These are phyloP conservation scores for Epicoccum nigrum DNA, from an alignment of 2,329 filamentous ascomycete species.

Conservation along the genomic window DNA sequence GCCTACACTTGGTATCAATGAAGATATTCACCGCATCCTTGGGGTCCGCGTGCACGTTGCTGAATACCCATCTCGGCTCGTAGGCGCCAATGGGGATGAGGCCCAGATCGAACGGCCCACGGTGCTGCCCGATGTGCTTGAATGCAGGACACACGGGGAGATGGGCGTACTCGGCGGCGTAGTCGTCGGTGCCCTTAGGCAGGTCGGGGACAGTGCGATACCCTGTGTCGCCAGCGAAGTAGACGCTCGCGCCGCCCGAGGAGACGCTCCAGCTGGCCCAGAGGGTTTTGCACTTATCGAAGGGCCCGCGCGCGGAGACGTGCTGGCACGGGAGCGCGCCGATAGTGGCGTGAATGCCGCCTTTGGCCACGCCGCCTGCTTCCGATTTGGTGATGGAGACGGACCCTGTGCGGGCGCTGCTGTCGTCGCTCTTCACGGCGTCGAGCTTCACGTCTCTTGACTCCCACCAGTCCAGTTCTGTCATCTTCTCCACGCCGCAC, in stretches of 20 bases:
- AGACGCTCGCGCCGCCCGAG: constrained; percentile 77
- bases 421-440: constrained; percentile 3
- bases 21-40: constrained; percentile 91
- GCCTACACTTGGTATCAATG: constrained; percentile 76
- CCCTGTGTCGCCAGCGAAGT: constrained; percentile 88
- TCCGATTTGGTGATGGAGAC: constrained; percentile 12
- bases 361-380: constrained; percentile 7
- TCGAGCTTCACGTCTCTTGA: constrained; percentile 74
- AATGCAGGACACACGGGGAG: constrained; percentile 83
- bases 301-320: constrained; percentile 69
- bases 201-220: constrained; percentile 78
- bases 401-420: constrained; percentile 11
- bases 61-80: constrained; percentile 74
- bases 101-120: constrained; percentile 88
- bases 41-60: constrained; percentile 83
- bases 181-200: constrained; percentile 71
- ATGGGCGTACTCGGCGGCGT: constrained; percentile 65
- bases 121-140: constrained; percentile 76
- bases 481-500: constrained; percentile 74
- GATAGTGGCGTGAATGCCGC: constrained; percentile 70
- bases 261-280: constrained; percentile 88
- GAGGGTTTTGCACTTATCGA: constrained; percentile 76
- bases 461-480: constrained; percentile 96
- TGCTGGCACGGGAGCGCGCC: constrained; percentile 87
- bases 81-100: constrained; percentile 95